Evolutionary conservation across 2,329 filamentous ascomycete genomes (phyloP).

Genomic region (Eutypella sp.): DNA sequence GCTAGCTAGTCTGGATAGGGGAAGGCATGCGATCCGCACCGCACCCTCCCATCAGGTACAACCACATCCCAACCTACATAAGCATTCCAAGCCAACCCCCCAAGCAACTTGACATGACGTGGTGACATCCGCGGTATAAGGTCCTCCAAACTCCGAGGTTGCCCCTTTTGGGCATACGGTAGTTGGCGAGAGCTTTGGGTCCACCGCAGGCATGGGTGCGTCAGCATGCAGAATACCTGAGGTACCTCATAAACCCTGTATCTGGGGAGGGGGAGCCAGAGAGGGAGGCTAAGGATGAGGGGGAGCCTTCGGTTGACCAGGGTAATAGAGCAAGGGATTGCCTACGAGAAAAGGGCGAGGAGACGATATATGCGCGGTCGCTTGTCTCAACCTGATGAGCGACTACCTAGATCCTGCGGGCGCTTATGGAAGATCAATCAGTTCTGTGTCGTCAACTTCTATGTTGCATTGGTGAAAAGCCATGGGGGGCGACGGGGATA

Average conservation of each 20-base stretch:
- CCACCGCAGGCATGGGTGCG: neutral
- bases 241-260: too few relatives aligned
- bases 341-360: too few relatives aligned
- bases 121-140: neutral
- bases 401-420: too few relatives aligned
- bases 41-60: neutral
- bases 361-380: too few relatives aligned
- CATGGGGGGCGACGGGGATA: neutral
- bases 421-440: too few relatives aligned
- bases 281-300: neutral
- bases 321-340: too few relatives aligned
- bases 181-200: neutral
- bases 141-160: neutral
- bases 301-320: too few relatives aligned
- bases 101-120: neutral
- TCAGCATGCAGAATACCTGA: too few relatives aligned
- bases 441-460: too few relatives aligned
- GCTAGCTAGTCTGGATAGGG: neutral
- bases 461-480: neutral
- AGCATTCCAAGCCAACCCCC: neutral
- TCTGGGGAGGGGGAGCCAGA: too few relatives aligned
- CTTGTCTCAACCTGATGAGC: too few relatives aligned
- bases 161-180: neutral
- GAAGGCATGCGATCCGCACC: neutral
- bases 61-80: too few relatives aligned